Percentiles rank a stretch among this genome's conserved stretches.
These are phyloP conservation scores for Neurospora sp. DNA, from an alignment of 495 filamentous ascomycete species.

Conservation along the genomic window DNA sequence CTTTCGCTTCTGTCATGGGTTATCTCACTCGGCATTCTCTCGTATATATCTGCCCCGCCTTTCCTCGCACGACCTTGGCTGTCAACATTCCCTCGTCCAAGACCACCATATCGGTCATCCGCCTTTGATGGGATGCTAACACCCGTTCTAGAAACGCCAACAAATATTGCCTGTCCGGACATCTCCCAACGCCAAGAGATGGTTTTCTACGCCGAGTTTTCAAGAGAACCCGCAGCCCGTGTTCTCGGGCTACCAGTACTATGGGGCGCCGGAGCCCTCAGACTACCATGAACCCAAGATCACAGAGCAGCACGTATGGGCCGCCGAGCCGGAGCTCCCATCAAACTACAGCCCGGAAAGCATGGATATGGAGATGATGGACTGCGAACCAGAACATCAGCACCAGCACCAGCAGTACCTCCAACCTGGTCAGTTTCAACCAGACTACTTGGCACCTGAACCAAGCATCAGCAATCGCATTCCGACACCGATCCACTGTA, in stretches of 20 bases:
- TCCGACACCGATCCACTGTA: slow-evolving; percentile 45
- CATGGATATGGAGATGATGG: slow-evolving; percentile 19
- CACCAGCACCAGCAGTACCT: slow-evolving; percentile 21
- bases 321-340: slow-evolving; percentile 17
- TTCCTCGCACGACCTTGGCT: background rate
- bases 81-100: background rate
- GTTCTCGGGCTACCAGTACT: slow-evolving; percentile 11
- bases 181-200: slow-evolving; percentile 31
- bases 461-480: slow-evolving; percentile 30
- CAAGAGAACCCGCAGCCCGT: slow-evolving; percentile 9
- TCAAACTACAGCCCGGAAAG: slow-evolving; percentile 1
- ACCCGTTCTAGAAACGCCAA: slow-evolving; percentile 31
- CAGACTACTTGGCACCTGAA: slow-evolving; percentile 12
- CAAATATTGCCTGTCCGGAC: slow-evolving; percentile 35
- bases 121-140: slow-evolving; percentile 2
- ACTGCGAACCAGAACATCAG: slow-evolving; percentile 33
- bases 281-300: slow-evolving; percentile 20
- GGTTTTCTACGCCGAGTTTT: slow-evolving; percentile 24
- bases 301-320: slow-evolving; percentile 11
- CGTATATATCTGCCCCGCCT: background rate
- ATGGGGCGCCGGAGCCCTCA: slow-evolving; percentile 26
- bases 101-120: background rate
- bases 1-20: background rate
- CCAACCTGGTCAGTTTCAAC: slow-evolving; percentile 20
- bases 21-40: background rate